Conservation (phyloP, 768 basidiomycete genomes). For the Harrya chromipes region DNA sequence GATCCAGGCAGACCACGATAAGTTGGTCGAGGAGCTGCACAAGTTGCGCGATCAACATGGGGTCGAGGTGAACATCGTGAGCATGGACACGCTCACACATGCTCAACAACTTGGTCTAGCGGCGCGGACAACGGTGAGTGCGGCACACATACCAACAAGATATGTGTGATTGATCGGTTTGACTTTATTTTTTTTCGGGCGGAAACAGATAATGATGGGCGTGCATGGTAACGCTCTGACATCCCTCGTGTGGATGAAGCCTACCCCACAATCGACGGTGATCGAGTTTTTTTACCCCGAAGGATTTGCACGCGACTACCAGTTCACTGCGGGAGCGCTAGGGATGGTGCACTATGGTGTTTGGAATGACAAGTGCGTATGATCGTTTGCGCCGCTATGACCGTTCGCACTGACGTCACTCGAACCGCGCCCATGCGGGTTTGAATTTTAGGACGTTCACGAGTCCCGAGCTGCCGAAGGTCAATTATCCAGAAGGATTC, state of each 20-base stretch:
- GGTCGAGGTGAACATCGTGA: constrained; percentile 86
- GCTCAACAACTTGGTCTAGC: constrained; percentile 79
- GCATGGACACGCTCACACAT: constrained; percentile 76
- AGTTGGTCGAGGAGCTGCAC: constrained; percentile 69
- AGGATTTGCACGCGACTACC: constrained; percentile 86
- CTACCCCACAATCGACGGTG: constrained; percentile 75
- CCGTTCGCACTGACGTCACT: neutral
- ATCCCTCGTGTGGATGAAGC: constrained; percentile 89
- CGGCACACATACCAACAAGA: neutral
- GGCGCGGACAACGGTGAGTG: constrained; percentile 77
- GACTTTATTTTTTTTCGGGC: too few relatives aligned
- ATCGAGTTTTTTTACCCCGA: constrained; percentile 88
- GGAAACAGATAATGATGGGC: constrained; percentile 84
- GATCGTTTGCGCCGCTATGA: neutral
- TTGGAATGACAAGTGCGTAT: constrained; percentile 66
- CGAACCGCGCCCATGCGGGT: too few relatives aligned
- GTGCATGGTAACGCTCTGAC: constrained; percentile 93
- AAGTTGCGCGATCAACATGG: constrained; percentile 67
- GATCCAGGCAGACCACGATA: constrained; percentile 70
- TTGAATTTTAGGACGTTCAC: constrained; percentile 60
- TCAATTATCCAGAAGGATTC: constrained; percentile 84
- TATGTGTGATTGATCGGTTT: neutral
- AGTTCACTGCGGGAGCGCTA: constrained; percentile 74
- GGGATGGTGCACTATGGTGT: constrained; percentile 85
- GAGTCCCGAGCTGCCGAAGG: constrained; percentile 62